Base-by-base conservation (phyloP, 306 rosid genomes). In the Dalbergia oliveri region DNA sequence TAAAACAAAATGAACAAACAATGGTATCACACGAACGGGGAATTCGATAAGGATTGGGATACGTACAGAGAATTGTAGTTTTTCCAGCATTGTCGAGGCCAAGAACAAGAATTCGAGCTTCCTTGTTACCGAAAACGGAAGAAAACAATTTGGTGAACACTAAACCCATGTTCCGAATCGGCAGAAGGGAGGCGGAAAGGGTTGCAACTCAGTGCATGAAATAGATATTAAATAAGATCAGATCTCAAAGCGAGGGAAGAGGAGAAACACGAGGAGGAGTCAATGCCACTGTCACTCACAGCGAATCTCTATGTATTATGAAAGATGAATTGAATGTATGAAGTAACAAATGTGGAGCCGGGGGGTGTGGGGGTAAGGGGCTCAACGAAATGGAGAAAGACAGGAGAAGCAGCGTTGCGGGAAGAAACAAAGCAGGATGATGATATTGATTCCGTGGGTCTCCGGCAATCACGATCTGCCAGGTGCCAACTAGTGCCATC, bases 61-160 rank as follows among this genome's bases (percentile, higher is more conserved):
- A 10, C 91, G 6, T 66, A 96, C 99, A 96, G 45, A 96, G 97
- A 84, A 96, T 96, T 0, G 99, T 96, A 31, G 99, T 96, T 90
- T 96, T 96, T 0, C 99, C 99, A 53, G 98, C 99, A 96, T 96
- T 96, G 93, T 96, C 99, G 66, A 96, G 97, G 54, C 99, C 99
- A 37, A 96, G 99, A 87, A 96, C 99, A 34, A 96, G 99, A 85
- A 96, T 96, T 88, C 99, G 97, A 86, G 99, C 99, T 89, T 96
- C 99, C 81, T 86, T 93, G 89, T 87, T 90, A 65, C 99, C 99
- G 41, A 96, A 96, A 9, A 96, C 47, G 47, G 99, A 93, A 47
- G 99, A 91, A 85, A 96, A 93, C 97, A 96, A 82, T 82, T 83
- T 91, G 26, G 97, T 82, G 67, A 96, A 96, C 77, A 96, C 78